Evolutionary conservation across 345 rosid genomes (phyloP), one percentile per base, ranked within the genome.

Genomic region (Populus alba): DNA sequence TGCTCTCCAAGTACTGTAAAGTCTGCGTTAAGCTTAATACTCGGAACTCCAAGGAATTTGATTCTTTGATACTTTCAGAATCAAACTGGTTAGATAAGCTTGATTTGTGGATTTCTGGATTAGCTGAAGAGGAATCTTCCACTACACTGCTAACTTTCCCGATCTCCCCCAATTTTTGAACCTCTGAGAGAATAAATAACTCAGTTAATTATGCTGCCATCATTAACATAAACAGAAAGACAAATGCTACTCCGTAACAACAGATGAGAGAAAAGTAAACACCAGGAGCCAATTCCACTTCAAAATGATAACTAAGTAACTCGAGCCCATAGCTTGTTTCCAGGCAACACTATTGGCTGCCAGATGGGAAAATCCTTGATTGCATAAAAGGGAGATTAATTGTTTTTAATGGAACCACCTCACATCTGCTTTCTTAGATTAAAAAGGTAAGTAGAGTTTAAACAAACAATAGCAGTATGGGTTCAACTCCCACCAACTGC

Each of bases 131-230:
- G 66, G 75, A 49, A 67, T 75, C 87, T 18, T 49, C 77, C 67
- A 84, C 83, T n/a, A 72, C 72, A 66, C 75, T 78, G 82, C 78
- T 76, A 67, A 70, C 84, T 84, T 83, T 84, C 43, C 92, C 92
- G 72, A 90, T 84, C 82, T 84, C 92, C 22, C 84, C 86, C 5
- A 94, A 87, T 22, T 87, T 90, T 47, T 79, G 68, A 33, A 94
- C 80, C 83, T 91, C 92, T 92, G 87, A 71, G 49, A 53, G n/a
- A 2, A 41, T 16, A 62, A 22, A 72, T 47, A 38, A 31, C 33
- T 69, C 63, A 35, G 76, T 71, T 76, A 72, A 77, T 72, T 15
- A 49, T 65, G 23, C 66, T 78, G 65, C 29, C 65, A 59, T 59
- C 29, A 23, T 9, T 23, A 9, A 59, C 13, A n/a, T 23, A 25